These are phyloP conservation scores for Crithidia acanthocephali DNA, from an alignment of 208 protist genomes.

Conservation along the genomic window DNA sequence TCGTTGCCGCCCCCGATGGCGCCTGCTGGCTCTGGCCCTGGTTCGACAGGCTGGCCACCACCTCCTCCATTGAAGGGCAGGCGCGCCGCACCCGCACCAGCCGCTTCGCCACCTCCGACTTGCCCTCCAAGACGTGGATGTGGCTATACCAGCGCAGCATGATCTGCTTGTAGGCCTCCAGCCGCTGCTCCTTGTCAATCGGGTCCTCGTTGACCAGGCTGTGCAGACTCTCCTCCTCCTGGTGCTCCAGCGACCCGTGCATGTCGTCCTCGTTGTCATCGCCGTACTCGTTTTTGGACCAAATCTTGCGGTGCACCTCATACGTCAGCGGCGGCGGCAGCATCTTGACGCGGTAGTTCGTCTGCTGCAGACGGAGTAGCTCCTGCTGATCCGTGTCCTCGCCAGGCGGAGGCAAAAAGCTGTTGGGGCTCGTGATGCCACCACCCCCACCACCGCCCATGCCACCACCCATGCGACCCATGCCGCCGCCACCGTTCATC, in stretches of 20 bases:
- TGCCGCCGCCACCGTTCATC: constrained; percentile 2
- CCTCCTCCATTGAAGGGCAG: constrained; percentile 39
- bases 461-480: constrained; percentile 4
- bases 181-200: constrained; percentile 36
- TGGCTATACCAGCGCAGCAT: constrained; percentile 57
- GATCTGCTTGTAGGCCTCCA: constrained; percentile 49
- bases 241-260: constrained; percentile 10
- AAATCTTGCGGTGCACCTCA: constrained; percentile 48
- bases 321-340: constrained; percentile 53
- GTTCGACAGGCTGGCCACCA: constrained; percentile 28
- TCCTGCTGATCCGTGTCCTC: constrained; percentile 42
- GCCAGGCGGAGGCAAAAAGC: constrained; percentile 35
- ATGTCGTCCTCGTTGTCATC: constrained; percentile 37
- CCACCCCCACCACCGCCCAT: constrained; percentile 12
- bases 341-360: constrained; percentile 55
- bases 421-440: constrained; percentile 18
- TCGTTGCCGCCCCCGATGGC: constrained; percentile 14
- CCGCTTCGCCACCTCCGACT: constrained; percentile 35
- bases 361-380: constrained; percentile 37
- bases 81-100: constrained; percentile 29
- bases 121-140: constrained; percentile 49
- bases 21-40: constrained; percentile 19
- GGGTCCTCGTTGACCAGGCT: constrained; percentile 34
- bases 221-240: constrained; percentile 31
- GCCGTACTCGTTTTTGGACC: constrained; percentile 40